Evolutionary conservation across 805 yeast genomes (phyloP).

Genomic region (Kluyveromyces starmeri): DNA sequence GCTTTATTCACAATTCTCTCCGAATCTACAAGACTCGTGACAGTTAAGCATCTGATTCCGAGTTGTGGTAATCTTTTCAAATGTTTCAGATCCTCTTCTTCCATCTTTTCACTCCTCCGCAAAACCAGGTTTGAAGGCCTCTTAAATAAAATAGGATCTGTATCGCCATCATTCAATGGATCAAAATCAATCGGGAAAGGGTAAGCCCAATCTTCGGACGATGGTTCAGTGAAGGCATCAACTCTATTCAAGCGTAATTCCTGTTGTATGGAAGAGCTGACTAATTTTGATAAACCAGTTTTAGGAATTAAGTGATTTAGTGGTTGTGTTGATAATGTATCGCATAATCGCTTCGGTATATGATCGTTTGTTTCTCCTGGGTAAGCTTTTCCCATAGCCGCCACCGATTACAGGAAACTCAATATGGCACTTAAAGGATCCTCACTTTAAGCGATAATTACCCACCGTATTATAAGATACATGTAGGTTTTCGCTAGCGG

Average conservation of each 20-base stretch:
- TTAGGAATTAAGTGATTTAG: slow-evolving; percentile 25
- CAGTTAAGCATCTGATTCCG: slow-evolving; percentile 1
- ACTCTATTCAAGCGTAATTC: not conserved
- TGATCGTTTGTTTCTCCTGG: slow-evolving; percentile 23
- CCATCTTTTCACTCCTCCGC: not conserved
- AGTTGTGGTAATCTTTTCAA: slow-evolving; percentile 1
- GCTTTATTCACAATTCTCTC: not conserved
- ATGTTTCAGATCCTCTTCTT: not conserved
- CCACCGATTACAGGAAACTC: slow-evolving; percentile 13
- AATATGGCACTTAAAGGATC: too few species aligned
- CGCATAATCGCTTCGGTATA: slow-evolving; percentile 22
- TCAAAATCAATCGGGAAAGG: slow-evolving; percentile 6
- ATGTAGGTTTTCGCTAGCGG: too few species aligned
- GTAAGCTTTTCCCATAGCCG: slow-evolving; percentile 23
- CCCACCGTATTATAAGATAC: too few species aligned
- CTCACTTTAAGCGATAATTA: too few species aligned
- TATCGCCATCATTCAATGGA: slow-evolving; percentile 4
- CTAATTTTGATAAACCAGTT: slow-evolving; percentile 13
- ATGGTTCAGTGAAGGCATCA: slow-evolving; percentile 7
- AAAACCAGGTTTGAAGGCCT: slow-evolving; percentile 11
- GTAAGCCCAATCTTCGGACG: slow-evolving; percentile 3
- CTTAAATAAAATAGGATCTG: slow-evolving; percentile 10
- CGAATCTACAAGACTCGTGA: slow-evolving; percentile 1
- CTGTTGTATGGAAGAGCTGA: slow-evolving; percentile 8
- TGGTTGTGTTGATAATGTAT: slow-evolving; percentile 20